Base-by-base conservation (phyloP, 805 yeast genomes). In the Debaryomyces castellii region DNA sequence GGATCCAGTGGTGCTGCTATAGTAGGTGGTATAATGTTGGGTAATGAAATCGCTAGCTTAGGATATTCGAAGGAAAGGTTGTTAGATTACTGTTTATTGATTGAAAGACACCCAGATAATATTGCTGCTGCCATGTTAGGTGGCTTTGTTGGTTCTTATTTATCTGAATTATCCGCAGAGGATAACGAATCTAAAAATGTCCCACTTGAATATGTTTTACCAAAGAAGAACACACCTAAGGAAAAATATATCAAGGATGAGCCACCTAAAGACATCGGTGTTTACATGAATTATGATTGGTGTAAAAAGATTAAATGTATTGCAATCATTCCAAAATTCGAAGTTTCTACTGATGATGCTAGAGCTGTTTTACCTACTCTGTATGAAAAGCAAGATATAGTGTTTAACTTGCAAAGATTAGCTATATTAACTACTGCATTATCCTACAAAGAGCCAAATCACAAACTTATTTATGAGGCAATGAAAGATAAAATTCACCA, bases 121-220 rank as follows among this genome's bases (percentile, higher is more conserved):
- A 91, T 94, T 59, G 89, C 97, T 10, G 99, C 99, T 25, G 96
- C 99, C 30, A 89, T 94, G 96, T 86, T 91, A 84, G 99, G 99
- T 49, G 97, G 99, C 1, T 94, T 94, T 65, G 96, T 91, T 35
- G 99, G 99, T 37, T 89, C 97, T 3, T 94, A 87, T 66, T 77
- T 94, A 60, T 81, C 96, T 58, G 95, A 88, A 51, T 71, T 94
- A 48, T 73, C 82, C 27, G 82, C 83, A 3, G 77, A 80, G 34
- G 97, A 91, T 53, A 75, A 78, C 52, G 83, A 76, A 48, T 79
- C 87, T 43, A 86, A 87, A 52, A 90, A 85, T 62, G 87, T 89
- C 45, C 97, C 97, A 34, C 73, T 94, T 46, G 82, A 87, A 44
- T 87, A 85, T 55, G 90, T 94, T 4, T 75, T 94, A 51, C 95